Base-by-base conservation (phyloP, 495 filamentous ascomycete species). In the Daldinia loculata region DNA sequence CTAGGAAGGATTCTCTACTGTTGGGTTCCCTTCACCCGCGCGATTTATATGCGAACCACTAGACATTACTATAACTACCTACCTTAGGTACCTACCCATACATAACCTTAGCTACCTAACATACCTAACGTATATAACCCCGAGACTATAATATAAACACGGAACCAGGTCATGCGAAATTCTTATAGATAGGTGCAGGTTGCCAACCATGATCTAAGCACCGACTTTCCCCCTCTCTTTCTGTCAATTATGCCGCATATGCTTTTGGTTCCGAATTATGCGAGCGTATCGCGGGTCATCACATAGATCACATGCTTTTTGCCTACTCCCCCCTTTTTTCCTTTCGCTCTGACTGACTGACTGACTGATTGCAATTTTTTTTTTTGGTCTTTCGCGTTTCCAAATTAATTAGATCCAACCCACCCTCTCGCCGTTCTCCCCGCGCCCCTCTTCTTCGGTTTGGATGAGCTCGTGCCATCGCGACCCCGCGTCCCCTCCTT, bases 341-440 rank as follows among this genome's bases (percentile, higher is more conserved):
- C n/a, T 43, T 45, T 17, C 41, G 6, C 41, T 45, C n/a, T 43
- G 38, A 41, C 38, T 41, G 38, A 39, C 14, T 43, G 14, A 43
- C 4, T 17, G n/a, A 43, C 8, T 19, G 41, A 56, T 8, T 11
- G 19, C 6, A n/a, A n/a, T 12, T 52, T 24, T 52, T 52, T 27
- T 27, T n/a, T 52, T 27, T 32, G 0, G 1, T 29, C 12, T 3
- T 19, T 12, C 19, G 15, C 27, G 50, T 63, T 62, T 38, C 24
- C 38, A 14, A 27, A 52, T 24, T 9, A 59, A 60, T 52, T 34
- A 72, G 24, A 64, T 53, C 70, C 61, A 68, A 34, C 43, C 68
- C 32, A 24, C 50, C 8, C 15, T 1, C 22, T 45, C 50, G 8
- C 29, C 32, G 45, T 36, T 38, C n/a, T 32, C 30, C 19, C 60